These are phyloP conservation scores for Candida incommunis DNA, from an alignment of 805 yeast genomes.

Conservation along the genomic window DNA sequence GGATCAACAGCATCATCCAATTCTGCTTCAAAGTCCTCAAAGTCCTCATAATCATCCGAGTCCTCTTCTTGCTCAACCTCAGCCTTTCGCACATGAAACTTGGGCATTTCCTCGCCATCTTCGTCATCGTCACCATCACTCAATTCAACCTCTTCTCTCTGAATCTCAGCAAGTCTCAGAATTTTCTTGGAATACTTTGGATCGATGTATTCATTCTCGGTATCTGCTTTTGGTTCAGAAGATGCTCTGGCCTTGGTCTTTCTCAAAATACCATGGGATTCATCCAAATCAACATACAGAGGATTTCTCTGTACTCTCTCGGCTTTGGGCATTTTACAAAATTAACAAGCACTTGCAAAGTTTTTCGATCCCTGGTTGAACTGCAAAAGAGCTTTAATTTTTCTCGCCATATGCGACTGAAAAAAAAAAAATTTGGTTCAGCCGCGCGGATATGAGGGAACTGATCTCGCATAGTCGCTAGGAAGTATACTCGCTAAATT, in stretches of 20 bases:
- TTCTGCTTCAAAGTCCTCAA: constrained; percentile 34
- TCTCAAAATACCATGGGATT: constrained; percentile 59
- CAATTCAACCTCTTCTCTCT: constrained; percentile 71
- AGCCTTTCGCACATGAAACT: constrained; percentile 22
- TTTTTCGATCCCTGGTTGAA: too few relatives aligned
- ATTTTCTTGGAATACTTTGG: constrained; percentile 74
- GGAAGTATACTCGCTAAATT: too few relatives aligned
- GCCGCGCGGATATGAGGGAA: too few relatives aligned
- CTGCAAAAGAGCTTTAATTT: too few relatives aligned
- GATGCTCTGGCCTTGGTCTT: constrained; percentile 17
- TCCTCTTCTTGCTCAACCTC: constrained; percentile 33
- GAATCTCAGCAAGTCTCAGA: constrained; percentile 78
- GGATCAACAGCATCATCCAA: constrained; percentile 59
- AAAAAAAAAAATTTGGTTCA: too few relatives aligned
- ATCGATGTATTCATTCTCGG: constrained; percentile 57
- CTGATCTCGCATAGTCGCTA: too few relatives aligned
- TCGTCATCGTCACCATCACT: constrained; percentile 38
- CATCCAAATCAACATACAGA: constrained; percentile 60
- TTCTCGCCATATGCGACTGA: too few relatives aligned
- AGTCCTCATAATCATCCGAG: constrained; percentile 28
- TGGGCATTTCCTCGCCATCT: constrained; percentile 18
- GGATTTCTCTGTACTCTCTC: constrained; percentile 27
- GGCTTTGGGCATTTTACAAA: constrained; percentile 7
- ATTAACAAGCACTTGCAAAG: too few relatives aligned
- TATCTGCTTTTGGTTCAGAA: constrained; percentile 28